Base-by-base conservation (phyloP, 2,329 filamentous ascomycete species). In the Dryadomyces quercus-mongolicae region DNA sequence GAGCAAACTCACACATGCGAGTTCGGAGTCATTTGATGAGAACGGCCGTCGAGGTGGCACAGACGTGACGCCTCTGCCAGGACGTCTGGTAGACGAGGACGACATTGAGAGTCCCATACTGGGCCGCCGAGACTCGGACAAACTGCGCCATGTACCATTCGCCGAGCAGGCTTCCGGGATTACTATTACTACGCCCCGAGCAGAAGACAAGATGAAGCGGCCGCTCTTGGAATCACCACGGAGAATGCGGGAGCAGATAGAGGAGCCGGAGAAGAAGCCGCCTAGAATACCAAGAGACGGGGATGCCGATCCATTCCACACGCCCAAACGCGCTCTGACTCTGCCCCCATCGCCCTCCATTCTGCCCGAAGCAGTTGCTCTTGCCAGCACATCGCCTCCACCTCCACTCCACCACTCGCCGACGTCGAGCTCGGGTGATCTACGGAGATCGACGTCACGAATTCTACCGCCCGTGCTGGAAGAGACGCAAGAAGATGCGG, bases 391-490 rank as follows among this genome's bases (percentile, higher is more conserved):
- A 5, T 40, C 51, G 25, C 44, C 44, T 3, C 57, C 55, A 48
- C 18, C 47, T 5, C 36, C 49, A 1, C 53, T 50, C 6, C 52
- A 49, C 3, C 21, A 56, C 9, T 3, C 22, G 16, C 57, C 52
- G 25, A 55, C 55, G 49, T 7, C 34, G 21, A 57, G 56, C 49
- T 44, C 34, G 13, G 49, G 54, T 16, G 58, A 60, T 15, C 46
- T 57, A 38, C 38, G 57, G 38, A 55, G 54, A n/a, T 56, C 57
- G 9, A 25, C 55, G 20, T 66, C 70, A 6, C 69, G 71, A 54
- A 66, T 66, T n/a, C 63, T 82, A 49, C 69, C 77, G 4, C 73
- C 76, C 0, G 77, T 82, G 4, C 69, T 71, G 59, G 77, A 75
- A 58, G 73, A 82, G 60, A 67, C 69, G 1, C 76, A 79, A 59